Evolutionary conservation across 441 rosid genomes (phyloP), one percentile per base, ranked within the genome.

Genomic region (Erodium trifolium): DNA sequence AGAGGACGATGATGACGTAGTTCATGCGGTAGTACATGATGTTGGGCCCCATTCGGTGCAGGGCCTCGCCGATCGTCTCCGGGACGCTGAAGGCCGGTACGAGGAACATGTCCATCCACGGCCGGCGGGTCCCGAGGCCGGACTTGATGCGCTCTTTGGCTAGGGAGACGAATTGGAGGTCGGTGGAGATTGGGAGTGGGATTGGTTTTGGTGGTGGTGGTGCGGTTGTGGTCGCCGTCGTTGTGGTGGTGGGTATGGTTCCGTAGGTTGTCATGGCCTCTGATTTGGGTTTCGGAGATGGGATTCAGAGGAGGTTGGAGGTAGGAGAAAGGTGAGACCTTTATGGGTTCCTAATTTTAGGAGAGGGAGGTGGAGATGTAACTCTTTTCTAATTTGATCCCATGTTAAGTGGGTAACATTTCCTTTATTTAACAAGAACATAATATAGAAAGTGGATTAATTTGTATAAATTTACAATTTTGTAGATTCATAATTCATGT

Each of bases 21-120:
- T 53, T 53, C 60, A 53, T 53, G 60, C 60, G 18, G 60, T 53
- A 53, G 19, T n/a, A n/a, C 60, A 53, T 53, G 5, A 53, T 53
- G 60, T 53, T 53, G 2, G 60, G 8, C 7, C 60, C 60, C 18
- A 53, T 53, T 6, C 60, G 2, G 19, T 53, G 60, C 2, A 53
- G 8, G 18, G 60, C 60, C 9, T 53, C 18, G 9, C 60, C 60
- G 17, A 53, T 4, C 6, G 60, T n/a, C 9, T 18, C 2, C 1
- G 60, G 60, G 19, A 53, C 16, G 18, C 60, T 53, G 60, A 53
- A 53, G 17, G 60, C 19, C 7, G 60, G 60, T 5, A 53, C 17
- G 0, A 53, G 60, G 8, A 53, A 53, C 60, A 53, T 53, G 7
- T 53, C 60, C 18, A 14, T 53, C 60, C 60, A 53, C 14, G 60